These are phyloP conservation scores for Scorias spongiosa DNA, from an alignment of 2,329 filamentous ascomycete species.

Conservation along the genomic window DNA sequence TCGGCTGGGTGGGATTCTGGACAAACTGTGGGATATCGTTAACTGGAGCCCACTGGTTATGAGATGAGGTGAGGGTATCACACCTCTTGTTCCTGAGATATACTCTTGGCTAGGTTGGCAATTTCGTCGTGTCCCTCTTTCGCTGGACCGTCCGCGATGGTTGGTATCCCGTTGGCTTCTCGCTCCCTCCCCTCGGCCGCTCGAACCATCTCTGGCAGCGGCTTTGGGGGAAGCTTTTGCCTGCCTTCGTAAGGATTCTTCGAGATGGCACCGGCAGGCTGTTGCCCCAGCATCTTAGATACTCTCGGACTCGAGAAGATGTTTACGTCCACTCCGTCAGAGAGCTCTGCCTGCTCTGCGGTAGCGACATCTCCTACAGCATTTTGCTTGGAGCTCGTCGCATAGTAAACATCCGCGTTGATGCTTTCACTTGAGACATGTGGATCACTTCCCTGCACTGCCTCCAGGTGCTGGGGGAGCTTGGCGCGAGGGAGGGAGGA, in stretches of 20 bases:
- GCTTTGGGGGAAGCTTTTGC: constrained; percentile 16
- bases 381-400: constrained; percentile 1
- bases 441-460: constrained; percentile 28
- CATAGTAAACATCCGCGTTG: constrained; percentile 42
- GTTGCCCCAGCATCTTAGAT: constrained; percentile 35
- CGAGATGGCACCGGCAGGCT: not conserved
- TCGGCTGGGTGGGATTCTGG: not conserved
- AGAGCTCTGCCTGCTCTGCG: constrained; percentile 25
- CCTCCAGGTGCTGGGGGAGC: constrained; percentile 37
- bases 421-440: constrained; percentile 28
- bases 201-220: constrained; percentile 20
- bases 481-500: constrained; percentile 41
- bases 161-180: no score
- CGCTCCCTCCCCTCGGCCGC: constrained; percentile 11
- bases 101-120: constrained; percentile 20
- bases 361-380: constrained; percentile 16
- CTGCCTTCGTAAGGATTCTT: constrained; percentile 22
- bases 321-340: constrained; percentile 44
- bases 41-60: no score
- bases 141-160: not conserved
- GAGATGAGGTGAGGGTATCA: no score
- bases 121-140: constrained; percentile 18
- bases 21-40: no score
- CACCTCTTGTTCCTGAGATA: constrained; percentile 20
- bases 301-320: constrained; percentile 33